Conservation (phyloP, 768 basidiomycete genomes). For the Lepiota venenata region DNA sequence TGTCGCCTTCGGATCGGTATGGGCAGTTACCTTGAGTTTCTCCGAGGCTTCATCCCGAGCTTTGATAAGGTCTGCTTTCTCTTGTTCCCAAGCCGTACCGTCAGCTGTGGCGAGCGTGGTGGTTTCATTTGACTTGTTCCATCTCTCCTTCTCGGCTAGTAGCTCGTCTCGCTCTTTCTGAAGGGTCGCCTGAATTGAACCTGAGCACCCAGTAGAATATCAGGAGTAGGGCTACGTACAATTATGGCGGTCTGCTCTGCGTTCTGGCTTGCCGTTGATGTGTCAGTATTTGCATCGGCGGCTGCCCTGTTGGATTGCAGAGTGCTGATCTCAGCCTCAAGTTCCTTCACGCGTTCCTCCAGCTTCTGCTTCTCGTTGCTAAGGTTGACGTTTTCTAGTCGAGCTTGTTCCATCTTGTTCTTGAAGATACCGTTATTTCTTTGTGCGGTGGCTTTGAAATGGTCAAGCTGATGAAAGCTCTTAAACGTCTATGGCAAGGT, state of each 20-base stretch:
- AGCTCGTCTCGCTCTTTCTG: constrained; percentile 60
- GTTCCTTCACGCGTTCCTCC: constrained; percentile 32
- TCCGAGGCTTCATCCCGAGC: constrained; percentile 58
- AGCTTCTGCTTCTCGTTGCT: constrained; percentile 34
- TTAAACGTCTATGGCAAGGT: neutral
- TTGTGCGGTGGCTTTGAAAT: constrained; percentile 27
- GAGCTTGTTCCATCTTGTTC: constrained; percentile 28
- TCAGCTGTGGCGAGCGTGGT: constrained; percentile 27
- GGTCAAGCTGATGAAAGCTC: constrained; percentile 31
- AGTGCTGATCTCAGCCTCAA: constrained; percentile 33
- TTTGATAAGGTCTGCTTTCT: constrained; percentile 56
- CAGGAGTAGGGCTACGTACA: constrained; percentile 23
- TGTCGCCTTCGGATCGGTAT: neutral
- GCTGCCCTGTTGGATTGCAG: constrained; percentile 23
- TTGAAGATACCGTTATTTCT: constrained; percentile 29
- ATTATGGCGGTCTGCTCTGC: constrained; percentile 33
- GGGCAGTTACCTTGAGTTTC: constrained; percentile 47
- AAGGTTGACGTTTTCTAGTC: constrained; percentile 31
- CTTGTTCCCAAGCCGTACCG: constrained; percentile 45
- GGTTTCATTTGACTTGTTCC: constrained; percentile 25
- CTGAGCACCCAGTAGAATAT: neutral
- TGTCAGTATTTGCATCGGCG: constrained; percentile 16
- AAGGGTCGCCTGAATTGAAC: constrained; percentile 41
- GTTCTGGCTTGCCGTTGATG: constrained; percentile 21
- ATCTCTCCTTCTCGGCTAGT: constrained; percentile 54